Conservation (phyloP, 2,329 filamentous ascomycete species). For the Colletotrichum echinochloae region DNA sequence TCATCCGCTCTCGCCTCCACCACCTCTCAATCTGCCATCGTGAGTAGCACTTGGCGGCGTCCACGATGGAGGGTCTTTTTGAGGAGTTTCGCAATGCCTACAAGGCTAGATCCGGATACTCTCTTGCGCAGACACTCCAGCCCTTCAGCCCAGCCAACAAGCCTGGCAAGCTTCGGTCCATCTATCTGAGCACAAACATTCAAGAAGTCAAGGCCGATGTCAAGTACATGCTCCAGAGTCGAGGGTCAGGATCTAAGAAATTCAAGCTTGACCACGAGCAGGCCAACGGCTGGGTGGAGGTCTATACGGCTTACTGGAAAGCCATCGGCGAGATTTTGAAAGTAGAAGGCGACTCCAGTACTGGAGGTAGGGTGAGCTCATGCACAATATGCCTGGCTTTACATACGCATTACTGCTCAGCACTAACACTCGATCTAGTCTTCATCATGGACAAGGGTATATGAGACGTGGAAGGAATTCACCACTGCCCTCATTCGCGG, state of each 20-base stretch:
- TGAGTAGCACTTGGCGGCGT: neutral
- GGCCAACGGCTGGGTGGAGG: constrained; percentile 84
- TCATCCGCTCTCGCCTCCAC: neutral
- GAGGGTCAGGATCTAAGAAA: constrained; percentile 55
- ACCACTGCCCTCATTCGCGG: constrained; percentile 82
- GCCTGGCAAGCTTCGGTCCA: constrained; percentile 73
- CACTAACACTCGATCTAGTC: constrained; percentile 26
- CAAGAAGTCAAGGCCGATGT: constrained; percentile 76
- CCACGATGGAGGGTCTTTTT: constrained; percentile 78
- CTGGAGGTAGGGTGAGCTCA: constrained; percentile 47
- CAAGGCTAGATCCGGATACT: constrained; percentile 73
- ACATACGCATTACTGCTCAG: too few relatives aligned
- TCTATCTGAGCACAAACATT: constrained; percentile 78
- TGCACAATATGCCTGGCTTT: constrained; percentile 4
- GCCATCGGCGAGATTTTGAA: constrained; percentile 79
- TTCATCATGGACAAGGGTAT: constrained; percentile 84
- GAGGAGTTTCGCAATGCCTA: constrained; percentile 79
- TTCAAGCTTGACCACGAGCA: constrained; percentile 73
- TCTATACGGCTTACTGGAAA: constrained; percentile 88
- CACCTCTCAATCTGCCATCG: neutral
- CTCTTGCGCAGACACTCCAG: constrained; percentile 79
- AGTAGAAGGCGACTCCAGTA: constrained; percentile 64
- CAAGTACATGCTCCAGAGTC: constrained; percentile 75
- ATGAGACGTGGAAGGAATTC: constrained; percentile 89
- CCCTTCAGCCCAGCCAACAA: constrained; percentile 74